Conservation (phyloP, 2,329 filamentous ascomycete species). For the Mollisia scopiformis region DNA sequence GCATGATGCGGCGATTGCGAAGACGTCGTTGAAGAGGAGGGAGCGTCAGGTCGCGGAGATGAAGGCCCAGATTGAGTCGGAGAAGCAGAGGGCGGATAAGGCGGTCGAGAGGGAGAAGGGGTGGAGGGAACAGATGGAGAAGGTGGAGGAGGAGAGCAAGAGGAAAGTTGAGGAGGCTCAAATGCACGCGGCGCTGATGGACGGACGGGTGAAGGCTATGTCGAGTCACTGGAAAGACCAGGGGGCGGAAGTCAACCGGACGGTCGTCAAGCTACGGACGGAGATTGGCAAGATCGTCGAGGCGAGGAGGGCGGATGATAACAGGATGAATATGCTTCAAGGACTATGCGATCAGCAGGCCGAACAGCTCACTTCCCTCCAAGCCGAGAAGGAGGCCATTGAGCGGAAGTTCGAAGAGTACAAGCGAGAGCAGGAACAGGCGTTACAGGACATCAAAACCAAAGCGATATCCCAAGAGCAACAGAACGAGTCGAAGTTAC, state of each 20-base stretch:
- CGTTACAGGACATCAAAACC: constrained; percentile 60
- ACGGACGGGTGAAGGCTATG: constrained; percentile 71
- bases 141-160: constrained; percentile 59
- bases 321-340: constrained; percentile 64
- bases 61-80: constrained; percentile 63
- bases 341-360: constrained; percentile 76
- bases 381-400: constrained; percentile 65
- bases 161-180: constrained; percentile 68
- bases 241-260: constrained; percentile 61
- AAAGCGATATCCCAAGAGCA: constrained; percentile 60
- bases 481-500: constrained; percentile 61
- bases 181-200: constrained; percentile 66
- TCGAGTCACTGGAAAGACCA: constrained; percentile 69
- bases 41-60: constrained; percentile 75
- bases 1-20: constrained; percentile 72
- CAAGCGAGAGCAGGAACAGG: constrained; percentile 64
- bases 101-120: constrained; percentile 62
- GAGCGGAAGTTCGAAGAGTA: constrained; percentile 63
- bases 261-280: constrained; percentile 50
- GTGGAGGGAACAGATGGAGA: constrained; percentile 68
- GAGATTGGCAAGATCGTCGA: constrained; percentile 59
- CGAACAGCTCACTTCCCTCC: constrained; percentile 64
- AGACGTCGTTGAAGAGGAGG: constrained; percentile 70
- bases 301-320: constrained; percentile 61
- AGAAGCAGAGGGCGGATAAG: constrained; percentile 62